A percentile compares a stretch with the other conserved stretches of the same genome.
These are phyloP conservation scores for Ilyonectria robusta DNA, from an alignment of 2,329 filamentous ascomycete genomes.

Conservation along the genomic window DNA sequence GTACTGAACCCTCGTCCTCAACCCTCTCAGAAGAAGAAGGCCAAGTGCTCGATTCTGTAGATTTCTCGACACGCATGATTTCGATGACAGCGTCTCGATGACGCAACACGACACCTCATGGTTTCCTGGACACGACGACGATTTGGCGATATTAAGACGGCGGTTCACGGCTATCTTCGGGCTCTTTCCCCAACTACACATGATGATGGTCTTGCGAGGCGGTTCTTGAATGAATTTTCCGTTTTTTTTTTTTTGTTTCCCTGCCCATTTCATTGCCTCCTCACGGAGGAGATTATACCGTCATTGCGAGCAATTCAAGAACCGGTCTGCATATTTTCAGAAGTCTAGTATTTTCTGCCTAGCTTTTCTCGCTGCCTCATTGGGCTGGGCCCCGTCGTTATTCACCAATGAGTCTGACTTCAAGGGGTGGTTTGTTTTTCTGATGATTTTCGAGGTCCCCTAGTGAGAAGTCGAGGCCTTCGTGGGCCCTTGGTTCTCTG, in stretches of 20 bases:
- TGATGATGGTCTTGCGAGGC: constrained; percentile 47
- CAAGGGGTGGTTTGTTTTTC: background rate
- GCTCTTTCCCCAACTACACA: constrained; percentile 43
- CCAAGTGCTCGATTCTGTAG: constrained; percentile 80
- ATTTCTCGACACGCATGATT: constrained; percentile 40
- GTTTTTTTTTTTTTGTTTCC: constrained; percentile 39
- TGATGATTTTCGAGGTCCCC: background rate
- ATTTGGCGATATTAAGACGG: constrained; percentile 47
- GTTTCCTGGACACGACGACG: constrained; percentile 42
- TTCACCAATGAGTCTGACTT: background rate
- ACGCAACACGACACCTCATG: constrained; percentile 43
- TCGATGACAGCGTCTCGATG: constrained; percentile 43
- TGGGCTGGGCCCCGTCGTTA: background rate
- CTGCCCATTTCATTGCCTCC: constrained; percentile 42
- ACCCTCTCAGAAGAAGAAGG: constrained; percentile 71
- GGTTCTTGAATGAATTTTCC: constrained; percentile 51
- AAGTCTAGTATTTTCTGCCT: constrained; percentile 26
- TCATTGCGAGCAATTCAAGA: constrained; percentile 49
- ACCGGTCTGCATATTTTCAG: constrained; percentile 38
- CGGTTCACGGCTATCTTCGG: constrained; percentile 44
- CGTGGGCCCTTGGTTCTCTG: background rate
- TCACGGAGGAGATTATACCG: constrained; percentile 47
- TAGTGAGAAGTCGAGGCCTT: background rate
- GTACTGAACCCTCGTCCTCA: constrained; percentile 78
- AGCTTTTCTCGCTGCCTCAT: background rate